phyloP scores from a whole-genome alignment of 2,329 filamentous ascomycete species.

The Colletotrichum nymphaeae region DNA sequence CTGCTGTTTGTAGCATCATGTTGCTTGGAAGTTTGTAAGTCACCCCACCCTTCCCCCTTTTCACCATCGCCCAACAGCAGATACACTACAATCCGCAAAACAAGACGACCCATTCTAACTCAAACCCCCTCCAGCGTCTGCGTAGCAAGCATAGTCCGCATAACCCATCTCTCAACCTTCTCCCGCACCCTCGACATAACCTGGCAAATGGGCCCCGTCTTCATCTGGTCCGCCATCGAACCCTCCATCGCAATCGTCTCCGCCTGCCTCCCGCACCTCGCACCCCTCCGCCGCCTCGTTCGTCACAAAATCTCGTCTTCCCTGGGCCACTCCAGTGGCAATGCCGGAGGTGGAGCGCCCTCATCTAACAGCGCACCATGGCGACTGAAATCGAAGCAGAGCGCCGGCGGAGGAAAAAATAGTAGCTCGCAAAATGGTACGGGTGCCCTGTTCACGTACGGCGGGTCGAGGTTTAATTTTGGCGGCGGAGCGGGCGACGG shows the following conservation, averaged over 20 bases:
- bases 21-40: slow-evolving; percentile 31
- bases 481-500: background rate
- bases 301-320: background rate
- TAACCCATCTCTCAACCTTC: slow-evolving; percentile 24
- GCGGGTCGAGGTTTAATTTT: slow-evolving; percentile 19
- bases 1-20: slow-evolving; percentile 31
- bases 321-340: background rate
- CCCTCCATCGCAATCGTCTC: slow-evolving; percentile 52
- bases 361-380: background rate
- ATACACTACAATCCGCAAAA: no score
- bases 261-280: slow-evolving; percentile 51
- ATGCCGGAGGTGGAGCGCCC: background rate
- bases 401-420: background rate
- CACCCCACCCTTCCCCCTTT: background rate
- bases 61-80: no score
- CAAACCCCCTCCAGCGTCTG: background rate
- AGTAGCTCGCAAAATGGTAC: slow-evolving; percentile 10
- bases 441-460: slow-evolving; percentile 21
- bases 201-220: slow-evolving; percentile 34
- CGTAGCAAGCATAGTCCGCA: slow-evolving; percentile 25
- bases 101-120: background rate
- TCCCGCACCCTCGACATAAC: slow-evolving; percentile 23
- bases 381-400: background rate
- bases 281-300: slow-evolving; percentile 39
- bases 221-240: slow-evolving; percentile 54